Evolutionary conservation across 2,329 filamentous ascomycete species (phyloP), one percentile per base, ranked within the genome.

Genomic region (Trichoderma sp.): DNA sequence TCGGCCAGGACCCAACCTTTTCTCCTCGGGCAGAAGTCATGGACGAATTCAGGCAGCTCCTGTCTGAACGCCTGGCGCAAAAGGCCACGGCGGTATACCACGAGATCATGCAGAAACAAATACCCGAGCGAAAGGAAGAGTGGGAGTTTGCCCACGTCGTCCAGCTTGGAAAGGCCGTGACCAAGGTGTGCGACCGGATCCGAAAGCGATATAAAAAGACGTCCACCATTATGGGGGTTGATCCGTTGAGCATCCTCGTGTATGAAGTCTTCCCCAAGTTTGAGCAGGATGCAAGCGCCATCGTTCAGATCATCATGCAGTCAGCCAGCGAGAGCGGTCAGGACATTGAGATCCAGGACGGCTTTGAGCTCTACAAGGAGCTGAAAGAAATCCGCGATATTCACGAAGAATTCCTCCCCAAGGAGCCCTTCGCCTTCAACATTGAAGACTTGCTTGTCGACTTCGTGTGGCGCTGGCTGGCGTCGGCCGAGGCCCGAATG

Each of bases 391-490:
- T 97, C 67, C 89, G 95, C 34, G 83, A 85, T 41, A 92, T 96
- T 28, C 93, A 97, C 75, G 83, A 85, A 7, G 85, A 91, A 68
- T 89, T 88, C 24, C 82, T 97, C 19, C 91, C 91, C 0, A 83
- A 82, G 69, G 81, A 87, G 67, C 85, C 87, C 1, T 99, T 98
- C 75, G 89, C 88, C 5, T 97, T 98, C 75, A 88, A 93, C 69
- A 85, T 99, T 50, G 95, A 99, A 77, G 86, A 88, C 48, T 80
- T 96, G 17, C 82, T 99, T 19, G 90, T 93, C 67, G 90, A 91
- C 43, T 99, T 98, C 75, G 95, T 98, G 6, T 98, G 93, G 93
- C 88, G 92, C 66, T 99, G 93, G 93, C 92, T 99, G 68, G 84
- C 85, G 62, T 86, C 88, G 68, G 93, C 92, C 7, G 93, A 98